Percentiles rank a stretch among this genome's conserved stretches.
Conservation (phyloP, 2,329 filamentous ascomycete species). For the Diaporthe helianthi region DNA sequence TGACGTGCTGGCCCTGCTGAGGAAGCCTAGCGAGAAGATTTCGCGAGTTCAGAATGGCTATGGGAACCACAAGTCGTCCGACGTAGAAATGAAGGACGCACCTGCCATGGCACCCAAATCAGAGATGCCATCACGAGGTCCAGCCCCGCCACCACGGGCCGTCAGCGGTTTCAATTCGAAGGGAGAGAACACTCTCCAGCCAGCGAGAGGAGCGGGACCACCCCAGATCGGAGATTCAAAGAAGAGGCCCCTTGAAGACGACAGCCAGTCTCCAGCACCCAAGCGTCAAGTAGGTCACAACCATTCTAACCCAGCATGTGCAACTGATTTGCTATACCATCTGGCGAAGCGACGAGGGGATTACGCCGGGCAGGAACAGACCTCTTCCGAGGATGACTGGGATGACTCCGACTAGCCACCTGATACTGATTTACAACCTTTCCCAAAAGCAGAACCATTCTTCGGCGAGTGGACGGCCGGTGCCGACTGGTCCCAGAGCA, state of each 20-base stretch:
- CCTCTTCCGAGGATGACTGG: constrained; percentile 7
- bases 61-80: constrained; percentile 27
- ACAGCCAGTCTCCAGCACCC: constrained; percentile 41
- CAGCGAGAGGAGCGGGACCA: constrained; percentile 26
- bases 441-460: constrained; percentile 5
- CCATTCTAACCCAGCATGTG: neutral
- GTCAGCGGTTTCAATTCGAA: constrained; percentile 40
- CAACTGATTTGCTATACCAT: neutral
- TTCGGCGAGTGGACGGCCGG: neutral
- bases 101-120: neutral
- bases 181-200: constrained; percentile 39
- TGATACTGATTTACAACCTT: constrained; percentile 14
- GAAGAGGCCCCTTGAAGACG: constrained; percentile 54
- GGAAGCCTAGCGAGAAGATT: constrained; percentile 50
- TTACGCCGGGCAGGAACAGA: neutral
- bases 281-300: constrained; percentile 51
- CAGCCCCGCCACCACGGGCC: neutral
- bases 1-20: constrained; percentile 58
- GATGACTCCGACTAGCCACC: neutral
- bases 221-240: constrained; percentile 40
- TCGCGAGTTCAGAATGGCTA: constrained; percentile 36
- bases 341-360: neutral
- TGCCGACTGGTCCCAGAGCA: constrained; percentile 32
- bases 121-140: neutral
- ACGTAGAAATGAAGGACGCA: constrained; percentile 39